Base-by-base conservation (phyloP, 2,329 filamentous ascomycete genomes). In the Colletotrichum sp. region DNA sequence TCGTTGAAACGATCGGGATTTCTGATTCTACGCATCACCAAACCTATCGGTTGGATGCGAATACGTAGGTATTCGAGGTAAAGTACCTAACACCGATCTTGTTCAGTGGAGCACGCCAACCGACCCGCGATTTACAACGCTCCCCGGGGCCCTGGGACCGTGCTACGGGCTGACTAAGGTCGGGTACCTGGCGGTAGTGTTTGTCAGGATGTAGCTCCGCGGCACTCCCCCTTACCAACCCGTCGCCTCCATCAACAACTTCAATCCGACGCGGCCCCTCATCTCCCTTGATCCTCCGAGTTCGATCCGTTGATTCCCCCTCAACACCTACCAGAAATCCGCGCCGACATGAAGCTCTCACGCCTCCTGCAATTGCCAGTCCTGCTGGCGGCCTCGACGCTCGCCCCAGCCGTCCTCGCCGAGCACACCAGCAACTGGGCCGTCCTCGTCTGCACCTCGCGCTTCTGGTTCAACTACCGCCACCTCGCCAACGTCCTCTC, bases 401-500 rank as follows among this genome's bases (percentile, higher is more conserved):
- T 92, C 62, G 83, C 86, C 71, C 71, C 82, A 18, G 79, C 84
- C 26, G 85, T 88, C 74, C 86, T 89, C 32, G 91, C 92, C 78
- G 94, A 96, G 80, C 97, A 99, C 86, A 99, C 97, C 18, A 98
- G 95, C 83, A 99, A 99, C 86, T 99, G 97, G 97, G 97, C 97
- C 12, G 97, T 99, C 77, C 93, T 99, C n/a, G 97, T 99, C 74
- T 97, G 95, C 78, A 99, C 97, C 7, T 99, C 97, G 69, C 94
- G 97, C 69, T 99, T 99, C 90, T 99, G 97, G 97, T 99, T 99
- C 92, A 99, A 99, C 87, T 99, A 99, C 86, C 94, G 97, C 73
- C 97, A 99, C 85, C 93, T 99, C 68, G 96, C 97, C 84, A 99
- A 99, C 87, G 97, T 98, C 21, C 92, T 99, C 76, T 98, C 96